These are phyloP conservation scores for Calamus simplicifolius DNA, from an alignment of 176 grass and related monocot genomes.

Conservation along the genomic window DNA sequence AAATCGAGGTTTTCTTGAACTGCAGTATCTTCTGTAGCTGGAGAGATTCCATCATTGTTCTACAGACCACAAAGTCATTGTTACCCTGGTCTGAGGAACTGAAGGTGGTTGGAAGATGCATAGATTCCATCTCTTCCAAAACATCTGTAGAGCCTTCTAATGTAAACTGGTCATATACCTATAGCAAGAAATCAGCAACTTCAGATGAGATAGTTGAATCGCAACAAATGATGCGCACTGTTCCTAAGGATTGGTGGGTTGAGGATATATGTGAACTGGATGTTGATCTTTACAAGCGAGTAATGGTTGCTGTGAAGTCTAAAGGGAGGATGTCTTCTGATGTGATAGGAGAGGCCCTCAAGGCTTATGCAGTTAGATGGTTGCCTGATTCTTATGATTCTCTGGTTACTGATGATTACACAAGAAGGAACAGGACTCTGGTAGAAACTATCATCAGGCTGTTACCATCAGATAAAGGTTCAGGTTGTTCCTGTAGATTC, in stretches of 20 bases:
- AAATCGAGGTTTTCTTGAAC: constrained; percentile 95
- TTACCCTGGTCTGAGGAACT: constrained; percentile 80
- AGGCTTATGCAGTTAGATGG: constrained; percentile 84
- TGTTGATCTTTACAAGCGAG: constrained; percentile 94
- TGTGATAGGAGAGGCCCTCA: constrained; percentile 81
- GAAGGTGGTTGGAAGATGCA: constrained; percentile 79
- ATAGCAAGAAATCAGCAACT: constrained; percentile 46
- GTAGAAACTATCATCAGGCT: constrained; percentile 91
- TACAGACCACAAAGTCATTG: constrained; percentile 65
- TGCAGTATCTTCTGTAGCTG: constrained; percentile 80
- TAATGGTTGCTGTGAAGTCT: constrained; percentile 84
- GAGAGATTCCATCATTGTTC: constrained; percentile 96
- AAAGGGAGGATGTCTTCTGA: constrained; percentile 94
- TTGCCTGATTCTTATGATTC: constrained; percentile 77
- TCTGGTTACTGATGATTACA: constrained; percentile 80
- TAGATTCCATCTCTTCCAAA: constrained; percentile 83
- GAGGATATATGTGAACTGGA: constrained; percentile 90
- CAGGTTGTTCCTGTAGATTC: constrained; percentile 90
- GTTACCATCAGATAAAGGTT: constrained; percentile 78
- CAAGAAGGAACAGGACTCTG: constrained; percentile 67
- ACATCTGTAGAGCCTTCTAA: constrained; percentile 76
- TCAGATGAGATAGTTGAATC: constrained; percentile 58
- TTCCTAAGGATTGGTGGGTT: constrained; percentile 92
- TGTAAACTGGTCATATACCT: constrained; percentile 83
- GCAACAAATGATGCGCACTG: constrained; percentile 21